Conservation (phyloP, 2,329 filamentous ascomycete species). For the Penicillium crustosum region DNA sequence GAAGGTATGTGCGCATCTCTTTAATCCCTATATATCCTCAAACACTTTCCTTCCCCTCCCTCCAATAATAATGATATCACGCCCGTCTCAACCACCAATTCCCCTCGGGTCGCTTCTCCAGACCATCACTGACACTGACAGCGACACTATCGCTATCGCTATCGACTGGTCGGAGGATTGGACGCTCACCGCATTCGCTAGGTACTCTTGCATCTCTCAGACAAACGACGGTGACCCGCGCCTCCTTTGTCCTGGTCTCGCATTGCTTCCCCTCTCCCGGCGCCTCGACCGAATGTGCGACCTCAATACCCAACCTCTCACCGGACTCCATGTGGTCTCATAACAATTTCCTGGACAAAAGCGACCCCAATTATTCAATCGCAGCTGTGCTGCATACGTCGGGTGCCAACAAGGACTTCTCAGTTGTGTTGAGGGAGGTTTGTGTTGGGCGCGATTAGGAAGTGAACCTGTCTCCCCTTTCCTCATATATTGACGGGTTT, state of each 20-base stretch:
- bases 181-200: slow-evolving; percentile 21
- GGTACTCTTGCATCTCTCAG: slow-evolving; percentile 20
- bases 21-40: slow-evolving; percentile 4
- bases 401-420: slow-evolving; percentile 25
- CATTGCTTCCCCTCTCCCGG: slow-evolving; percentile 18
- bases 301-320: slow-evolving; percentile 27
- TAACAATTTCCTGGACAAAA: slow-evolving; percentile 35
- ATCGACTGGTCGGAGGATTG: slow-evolving; percentile 21
- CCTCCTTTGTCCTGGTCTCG: slow-evolving; percentile 22
- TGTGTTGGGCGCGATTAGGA: slow-evolving; percentile 28
- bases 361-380: slow-evolving; percentile 36
- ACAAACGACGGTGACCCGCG: slow-evolving; percentile 31
- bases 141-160: slow-evolving; percentile 20
- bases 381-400: slow-evolving; percentile 30
- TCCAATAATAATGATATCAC: slow-evolving; percentile 32
- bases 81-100: slow-evolving; percentile 10
- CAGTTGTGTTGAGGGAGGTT: slow-evolving; percentile 26
- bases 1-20: slow-evolving; percentile 27
- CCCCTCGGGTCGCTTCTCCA: slow-evolving; percentile 6
- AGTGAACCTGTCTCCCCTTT: slow-evolving; percentile 21
- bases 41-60: not conserved
- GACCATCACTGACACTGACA: slow-evolving; percentile 14
- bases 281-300: slow-evolving; percentile 40
- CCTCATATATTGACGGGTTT: slow-evolving; percentile 21
- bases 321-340: slow-evolving; percentile 43